Evolutionary conservation across 2,329 filamentous ascomycete species (phyloP).

Genomic region (Trichophyton equinum): DNA sequence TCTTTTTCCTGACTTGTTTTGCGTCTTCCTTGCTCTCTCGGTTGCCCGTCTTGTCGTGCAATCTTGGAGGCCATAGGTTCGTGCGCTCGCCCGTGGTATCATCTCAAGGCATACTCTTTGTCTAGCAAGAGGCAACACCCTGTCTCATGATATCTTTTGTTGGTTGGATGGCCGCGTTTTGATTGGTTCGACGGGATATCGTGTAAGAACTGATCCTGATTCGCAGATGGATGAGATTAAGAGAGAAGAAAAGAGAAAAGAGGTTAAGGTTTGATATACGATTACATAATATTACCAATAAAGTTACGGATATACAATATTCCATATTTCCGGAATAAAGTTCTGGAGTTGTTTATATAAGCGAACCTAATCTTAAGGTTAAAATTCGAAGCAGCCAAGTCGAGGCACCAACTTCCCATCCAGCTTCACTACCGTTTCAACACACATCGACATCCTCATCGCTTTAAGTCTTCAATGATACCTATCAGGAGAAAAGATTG

Average conservation of each 20-base stretch:
- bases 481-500: neutral
- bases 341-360: neutral
- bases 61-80: neutral
- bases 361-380: neutral
- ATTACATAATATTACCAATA: too few relatives aligned
- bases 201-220: neutral
- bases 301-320: too few relatives aligned
- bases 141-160: neutral
- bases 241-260: too few relatives aligned
- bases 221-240: too few relatives aligned
- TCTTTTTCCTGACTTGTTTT: neutral
- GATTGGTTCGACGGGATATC: neutral
- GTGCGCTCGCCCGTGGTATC: neutral
- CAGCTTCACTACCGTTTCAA: neutral
- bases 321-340: too few relatives aligned
- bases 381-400: neutral
- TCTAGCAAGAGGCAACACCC: neutral
- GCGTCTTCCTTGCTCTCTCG: neutral
- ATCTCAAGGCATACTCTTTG: neutral
- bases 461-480: neutral
- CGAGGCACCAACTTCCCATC: neutral
- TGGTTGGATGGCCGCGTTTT: neutral
- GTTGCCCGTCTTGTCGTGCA: neutral
- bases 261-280: too few relatives aligned
- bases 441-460: neutral